Evolutionary conservation across 805 yeast genomes (phyloP), one percentile per base, ranked within the genome.

Genomic region (Candida caryicola): DNA sequence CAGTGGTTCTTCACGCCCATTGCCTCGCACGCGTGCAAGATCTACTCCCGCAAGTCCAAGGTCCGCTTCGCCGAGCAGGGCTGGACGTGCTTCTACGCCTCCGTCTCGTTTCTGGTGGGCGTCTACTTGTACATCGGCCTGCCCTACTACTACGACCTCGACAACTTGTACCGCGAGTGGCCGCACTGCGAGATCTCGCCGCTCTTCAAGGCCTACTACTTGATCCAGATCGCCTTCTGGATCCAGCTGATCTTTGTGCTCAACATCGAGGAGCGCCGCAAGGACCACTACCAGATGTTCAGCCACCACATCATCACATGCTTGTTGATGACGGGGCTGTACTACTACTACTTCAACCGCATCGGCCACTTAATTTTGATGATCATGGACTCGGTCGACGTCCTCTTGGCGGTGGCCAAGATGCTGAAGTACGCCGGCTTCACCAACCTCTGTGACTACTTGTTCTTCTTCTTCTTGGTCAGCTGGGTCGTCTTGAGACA

Each of bases 271-370:
- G 81, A 77, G 43, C 76, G 73, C 45, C 76, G 97, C 45, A 87
- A 87, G 56, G 97, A 89, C 57, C 81, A 85, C 57, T 60, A 63
- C 49, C 95, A 89, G 62, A 89, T 89, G 97, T 78, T 88, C 53
- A 65, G 81, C 32, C 97, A 89, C 59, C 97, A 89, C 60, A 79
- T 90, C 40, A 81, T 90, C 40, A 89, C 97, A 1, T 73, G 81
- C 50, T 50, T 68, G 16, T 71, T 89, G 39, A 73, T 84, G 18
- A 57, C 73, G 9, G 91, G 93, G 2, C 82, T 93, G 1, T 89
- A 88, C 59, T 69, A 67, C 53, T 79, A 77, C 56, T 81, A 84
- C 61, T 84, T 81, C 60, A 77, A 82, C 23, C 73, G 86, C 26
- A 75, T 86, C 39, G 96, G 97, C 21, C 86, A 87, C 60, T 73